These are phyloP conservation scores for Beauveria rudraprayagi DNA, from an alignment of 2,329 filamentous ascomycete genomes.

Conservation along the genomic window DNA sequence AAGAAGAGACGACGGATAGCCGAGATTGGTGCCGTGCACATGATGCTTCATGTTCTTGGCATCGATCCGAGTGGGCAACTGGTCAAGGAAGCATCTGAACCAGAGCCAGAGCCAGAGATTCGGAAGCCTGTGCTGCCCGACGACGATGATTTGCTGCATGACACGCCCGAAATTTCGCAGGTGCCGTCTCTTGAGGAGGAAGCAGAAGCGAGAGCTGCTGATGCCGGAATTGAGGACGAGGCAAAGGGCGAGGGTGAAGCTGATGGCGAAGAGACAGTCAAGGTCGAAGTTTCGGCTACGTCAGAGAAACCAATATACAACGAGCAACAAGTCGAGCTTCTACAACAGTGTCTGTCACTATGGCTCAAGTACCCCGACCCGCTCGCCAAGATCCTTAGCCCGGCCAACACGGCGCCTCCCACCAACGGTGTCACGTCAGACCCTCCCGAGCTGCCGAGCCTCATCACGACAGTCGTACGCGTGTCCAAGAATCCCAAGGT, in stretches of 20 bases:
- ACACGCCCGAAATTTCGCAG: slow-evolving; percentile 46
- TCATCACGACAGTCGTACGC: slow-evolving; percentile 68
- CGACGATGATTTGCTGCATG: slow-evolving; percentile 50
- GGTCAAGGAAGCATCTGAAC: slow-evolving; percentile 22
- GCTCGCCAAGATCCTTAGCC: slow-evolving; percentile 45
- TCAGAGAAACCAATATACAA: slow-evolving; percentile 33
- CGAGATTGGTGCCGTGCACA: slow-evolving; percentile 71
- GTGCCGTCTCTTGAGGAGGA: slow-evolving; percentile 26
- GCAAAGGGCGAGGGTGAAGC: slow-evolving; percentile 13
- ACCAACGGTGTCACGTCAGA: slow-evolving; percentile 48
- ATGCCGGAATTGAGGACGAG: slow-evolving; percentile 16
- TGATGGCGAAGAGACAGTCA: slow-evolving; percentile 16
- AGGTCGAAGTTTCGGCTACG: slow-evolving; percentile 13
- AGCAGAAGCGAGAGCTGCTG: slow-evolving; percentile 18
- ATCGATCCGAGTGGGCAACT: slow-evolving; percentile 30
- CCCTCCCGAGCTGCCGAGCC: slow-evolving; percentile 47
- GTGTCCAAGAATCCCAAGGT: slow-evolving; percentile 74
- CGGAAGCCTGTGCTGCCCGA: slow-evolving; percentile 37
- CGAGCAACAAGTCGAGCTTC: slow-evolving; percentile 37
- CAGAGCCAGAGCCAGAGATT: slow-evolving; percentile 28
- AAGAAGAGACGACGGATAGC: slow-evolving; percentile 66
- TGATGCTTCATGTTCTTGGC: slow-evolving; percentile 53
- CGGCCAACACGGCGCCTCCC: slow-evolving; percentile 60
- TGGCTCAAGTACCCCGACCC: slow-evolving; percentile 57
- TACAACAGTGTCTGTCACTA: slow-evolving; percentile 52